Conservation (phyloP, 768 basidiomycete species). For the Pulveroboletus frians region DNA sequence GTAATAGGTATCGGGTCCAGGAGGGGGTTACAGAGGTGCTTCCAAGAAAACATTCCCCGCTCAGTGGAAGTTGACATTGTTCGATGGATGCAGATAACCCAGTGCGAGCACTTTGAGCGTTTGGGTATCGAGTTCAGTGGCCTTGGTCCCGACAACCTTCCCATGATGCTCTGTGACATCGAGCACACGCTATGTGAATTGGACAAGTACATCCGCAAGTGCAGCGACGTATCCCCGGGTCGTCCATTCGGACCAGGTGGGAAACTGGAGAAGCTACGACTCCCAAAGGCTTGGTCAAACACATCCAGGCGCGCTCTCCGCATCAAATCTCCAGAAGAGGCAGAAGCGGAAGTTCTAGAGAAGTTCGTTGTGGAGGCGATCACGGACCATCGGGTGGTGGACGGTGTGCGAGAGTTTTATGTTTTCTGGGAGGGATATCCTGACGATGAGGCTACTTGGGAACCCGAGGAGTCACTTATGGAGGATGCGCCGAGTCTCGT, state of each 20-base stretch:
- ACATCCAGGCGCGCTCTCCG: constrained; percentile 38
- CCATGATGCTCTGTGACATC: constrained; percentile 63
- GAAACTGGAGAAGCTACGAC: constrained; percentile 21
- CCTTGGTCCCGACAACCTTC: constrained; percentile 43
- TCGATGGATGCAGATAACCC: constrained; percentile 57
- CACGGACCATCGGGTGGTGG: constrained; percentile 32
- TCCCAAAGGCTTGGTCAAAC: constrained; percentile 57
- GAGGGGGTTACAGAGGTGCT: constrained; percentile 66
- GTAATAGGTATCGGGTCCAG: constrained; percentile 61
- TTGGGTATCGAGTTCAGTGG: constrained; percentile 50
- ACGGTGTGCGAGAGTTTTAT: constrained; percentile 38
- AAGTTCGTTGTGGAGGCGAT: constrained; percentile 40
- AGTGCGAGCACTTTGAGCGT: constrained; percentile 55
- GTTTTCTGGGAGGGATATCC: constrained; percentile 57
- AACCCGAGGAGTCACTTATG: constrained; percentile 41
- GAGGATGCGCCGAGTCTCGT: constrained; percentile 47
- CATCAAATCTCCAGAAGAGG: constrained; percentile 35
- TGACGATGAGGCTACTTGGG: constrained; percentile 53
- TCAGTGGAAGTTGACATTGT: constrained; percentile 56
- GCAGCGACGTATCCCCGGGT: constrained; percentile 26
- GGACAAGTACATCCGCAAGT: constrained; percentile 65
- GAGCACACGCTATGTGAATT: constrained; percentile 79
- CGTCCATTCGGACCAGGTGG: constrained; percentile 34
- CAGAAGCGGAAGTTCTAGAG: constrained; percentile 33
- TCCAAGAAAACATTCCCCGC: constrained; percentile 39